phyloP scores from a whole-genome alignment of 176 grass and related monocot species.

The Oryza meyeriana region DNA sequence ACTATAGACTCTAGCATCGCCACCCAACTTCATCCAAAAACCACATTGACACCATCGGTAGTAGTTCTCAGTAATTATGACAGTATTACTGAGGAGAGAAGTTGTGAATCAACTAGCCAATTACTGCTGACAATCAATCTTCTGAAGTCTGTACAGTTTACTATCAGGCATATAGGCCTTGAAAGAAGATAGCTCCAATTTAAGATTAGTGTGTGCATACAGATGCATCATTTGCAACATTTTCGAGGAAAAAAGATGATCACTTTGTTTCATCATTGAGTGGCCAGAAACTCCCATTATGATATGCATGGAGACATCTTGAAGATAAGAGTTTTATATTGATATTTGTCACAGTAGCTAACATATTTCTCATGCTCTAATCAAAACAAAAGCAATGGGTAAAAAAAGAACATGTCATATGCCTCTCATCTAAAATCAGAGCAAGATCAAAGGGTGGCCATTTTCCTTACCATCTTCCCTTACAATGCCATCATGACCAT shows the following conservation, averaged over 20 bases:
- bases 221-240: background rate
- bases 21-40: background rate
- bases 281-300: background rate
- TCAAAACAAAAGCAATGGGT: background rate
- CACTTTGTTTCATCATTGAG: background rate
- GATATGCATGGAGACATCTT: background rate
- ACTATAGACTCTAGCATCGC: background rate
- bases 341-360: background rate
- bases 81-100: background rate
- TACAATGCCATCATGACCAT: constrained; percentile 98
- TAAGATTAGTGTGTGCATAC: background rate
- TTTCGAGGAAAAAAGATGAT: background rate
- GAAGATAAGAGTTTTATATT: background rate
- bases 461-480: constrained; percentile 85
- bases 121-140: background rate
- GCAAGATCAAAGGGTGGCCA: background rate
- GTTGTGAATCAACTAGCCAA: background rate
- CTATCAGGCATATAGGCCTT: background rate
- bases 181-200: background rate
- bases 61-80: background rate
- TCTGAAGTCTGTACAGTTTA: background rate
- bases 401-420: constrained; percentile 1
- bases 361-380: background rate
- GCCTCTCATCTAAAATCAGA: background rate
- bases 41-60: background rate